Evolutionary conservation across 441 rosid species (phyloP).

Genomic region (Daphne laureola): DNA sequence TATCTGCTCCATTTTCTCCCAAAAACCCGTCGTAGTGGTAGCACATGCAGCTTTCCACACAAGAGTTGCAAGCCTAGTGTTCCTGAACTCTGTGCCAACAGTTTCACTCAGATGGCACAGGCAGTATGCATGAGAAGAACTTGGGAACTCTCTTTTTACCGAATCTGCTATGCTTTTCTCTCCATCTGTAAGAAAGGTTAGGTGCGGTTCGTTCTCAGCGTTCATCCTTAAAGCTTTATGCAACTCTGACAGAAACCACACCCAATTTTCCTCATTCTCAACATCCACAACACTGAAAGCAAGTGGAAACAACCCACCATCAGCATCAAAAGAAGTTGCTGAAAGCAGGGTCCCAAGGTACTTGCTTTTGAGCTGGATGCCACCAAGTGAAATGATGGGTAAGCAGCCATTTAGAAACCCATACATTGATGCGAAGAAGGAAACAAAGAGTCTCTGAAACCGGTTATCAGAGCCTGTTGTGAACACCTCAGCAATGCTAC

Average conservation of each 20-base stretch:
- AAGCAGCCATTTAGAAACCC: constrained; percentile 54
- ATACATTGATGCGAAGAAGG: constrained; percentile 33
- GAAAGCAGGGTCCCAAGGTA: constrained; percentile 52
- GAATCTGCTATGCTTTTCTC: constrained; percentile 35
- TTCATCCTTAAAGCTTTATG: constrained; percentile 34
- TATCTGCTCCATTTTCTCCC: constrained; percentile 42
- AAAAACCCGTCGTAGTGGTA: constrained; percentile 29
- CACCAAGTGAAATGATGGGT: constrained; percentile 45
- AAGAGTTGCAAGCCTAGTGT: constrained; percentile 43
- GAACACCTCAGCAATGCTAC: constrained; percentile 42
- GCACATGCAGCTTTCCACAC: constrained; percentile 57
- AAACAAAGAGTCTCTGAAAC: constrained; percentile 43
- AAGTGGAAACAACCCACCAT: constrained; percentile 45
- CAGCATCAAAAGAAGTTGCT: constrained; percentile 49
- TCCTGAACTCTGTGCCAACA: constrained; percentile 45
- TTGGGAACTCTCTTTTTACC: constrained; percentile 31
- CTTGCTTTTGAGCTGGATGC: constrained; percentile 43
- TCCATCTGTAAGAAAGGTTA: constrained; percentile 37
- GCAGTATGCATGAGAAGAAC: constrained; percentile 34
- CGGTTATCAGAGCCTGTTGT: constrained; percentile 38
- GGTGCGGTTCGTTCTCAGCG: constrained; percentile 25
- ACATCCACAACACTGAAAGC: constrained; percentile 53
- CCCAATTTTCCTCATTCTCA: constrained; percentile 47
- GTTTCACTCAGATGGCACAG: constrained; percentile 38
- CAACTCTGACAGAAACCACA: constrained; percentile 54